Base-by-base conservation (phyloP, 1,284 basidiomycete species). In the Sanguinoderma infundibulare region DNA sequence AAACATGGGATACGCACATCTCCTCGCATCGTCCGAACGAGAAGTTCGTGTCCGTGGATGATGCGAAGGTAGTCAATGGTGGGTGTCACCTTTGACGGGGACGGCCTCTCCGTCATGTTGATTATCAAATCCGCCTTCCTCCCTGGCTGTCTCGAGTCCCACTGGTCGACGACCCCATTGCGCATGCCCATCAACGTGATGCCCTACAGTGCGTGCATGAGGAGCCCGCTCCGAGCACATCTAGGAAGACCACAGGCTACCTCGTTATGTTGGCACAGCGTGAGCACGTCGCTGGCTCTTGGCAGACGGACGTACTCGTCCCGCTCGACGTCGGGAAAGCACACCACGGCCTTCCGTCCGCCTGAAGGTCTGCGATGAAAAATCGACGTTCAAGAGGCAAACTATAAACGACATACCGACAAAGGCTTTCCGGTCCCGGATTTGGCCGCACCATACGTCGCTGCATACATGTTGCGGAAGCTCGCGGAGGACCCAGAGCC, bases 11-110 rank as follows among this genome's bases (percentile, higher is more conserved):
- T 24, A 76, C 82, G 65, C 63, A 90, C 90, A 28, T 82, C 72
- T 15, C 90, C 90, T 56, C 87, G 78, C 60, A 89, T 81, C 30
- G 84, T 83, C 68, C 83, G 82, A 0, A 82, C 78, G 0, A 92
- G 71, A 10, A 92, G 73, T 62, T 84, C 79, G 64, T 80, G 77
- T 7, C 84, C 83, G 22, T 76, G 75, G 2, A 89, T 67, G 15
- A 79, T 69, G 36, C 79, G 78, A 14, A 92, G 28, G 35, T 67
- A 52, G 36, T 67, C 62, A 17, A 67, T 54, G 2, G 65, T 53
- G 9, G 65, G 58, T 55, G 42, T 46, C 40, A 70, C 67, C 15
- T 64, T 64, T 35, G 64, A 60, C 67, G 78, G 79, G 24, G 73
- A 65, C 28, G 42, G 22, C 2, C 17, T 32, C 38, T 72, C 72